Evolutionary conservation across 192 early-diverging fungal genomes (phyloP), one percentile per base, ranked within the genome.

Genomic region (Rhizophagus sp.): DNA sequence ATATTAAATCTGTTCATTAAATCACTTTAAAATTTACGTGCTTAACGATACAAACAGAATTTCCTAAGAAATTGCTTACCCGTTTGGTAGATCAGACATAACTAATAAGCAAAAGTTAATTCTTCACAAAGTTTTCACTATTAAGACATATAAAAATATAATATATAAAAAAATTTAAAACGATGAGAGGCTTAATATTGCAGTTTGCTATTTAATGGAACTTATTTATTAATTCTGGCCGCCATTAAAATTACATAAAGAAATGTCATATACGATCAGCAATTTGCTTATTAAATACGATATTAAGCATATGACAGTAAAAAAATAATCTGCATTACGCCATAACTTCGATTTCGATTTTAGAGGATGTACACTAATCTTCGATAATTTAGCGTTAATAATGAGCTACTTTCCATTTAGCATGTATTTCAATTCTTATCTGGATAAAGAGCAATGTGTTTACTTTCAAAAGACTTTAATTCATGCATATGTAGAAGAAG

Each of bases 11-110:
- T 30, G 4, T 30, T 10, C 25, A 65, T 30, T 10, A 27, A n/a
- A 65, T 65, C 24, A 65, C 63, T 36, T 36, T 65, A 12, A 39
- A 36, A 72, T 49, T 72, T 25, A 41, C 39, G n/a, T 25, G 22
- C 8, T 47, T 27, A 72, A 22, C 19, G 3, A 17, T 33, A 39
- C 1, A 27, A 15, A 36, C 6, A 12, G 11, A 47, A 47, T 47
- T 47, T 12, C 44, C 13, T n/a, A 49, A 6, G 17, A 72, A 39
- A 15, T 25, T 47, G 41, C 34, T 39, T 72, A 72, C 70, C 70
- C 70, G 3, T 72, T 72, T 15, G 34, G 13, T 36, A 49, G 34
- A 47, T 72, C 70, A 47, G 70, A 72, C 70, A 72, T 72, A 24
- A 25, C 39, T 72, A 13, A 10, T 15, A 30, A 65, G 1, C 4